Evolutionary conservation across 1,139 yeast species (phyloP).

Genomic region (Citeromyces hawaiiensis): DNA sequence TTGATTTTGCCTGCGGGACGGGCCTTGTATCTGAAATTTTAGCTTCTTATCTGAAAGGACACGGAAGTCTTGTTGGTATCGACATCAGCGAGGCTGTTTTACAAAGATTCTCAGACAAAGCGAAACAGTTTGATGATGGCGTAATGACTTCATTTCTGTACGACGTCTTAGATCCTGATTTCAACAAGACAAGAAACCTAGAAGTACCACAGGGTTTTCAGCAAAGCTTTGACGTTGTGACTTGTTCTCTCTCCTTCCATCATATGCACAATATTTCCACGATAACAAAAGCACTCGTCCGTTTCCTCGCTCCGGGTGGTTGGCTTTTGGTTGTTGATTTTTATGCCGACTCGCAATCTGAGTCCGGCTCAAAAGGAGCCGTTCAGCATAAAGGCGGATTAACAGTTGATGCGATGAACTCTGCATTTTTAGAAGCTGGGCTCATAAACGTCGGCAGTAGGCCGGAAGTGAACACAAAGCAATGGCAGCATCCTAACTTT

Average conservation of each 20-base stretch:
- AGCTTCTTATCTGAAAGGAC: constrained; percentile 17
- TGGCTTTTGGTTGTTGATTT: constrained; percentile 24
- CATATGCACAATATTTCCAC: constrained; percentile 22
- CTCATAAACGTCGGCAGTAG: too few species aligned
- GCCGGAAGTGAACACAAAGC: too few species aligned
- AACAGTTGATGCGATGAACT: too few species aligned
- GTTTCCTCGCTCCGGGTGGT: constrained; percentile 23
- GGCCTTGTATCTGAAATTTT: constrained; percentile 22
- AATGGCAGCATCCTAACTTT: too few species aligned
- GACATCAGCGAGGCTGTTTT: constrained; percentile 23
- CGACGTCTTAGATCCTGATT: constrained; percentile 20
- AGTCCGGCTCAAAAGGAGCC: too few species aligned
- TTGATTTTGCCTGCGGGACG: constrained; percentile 35
- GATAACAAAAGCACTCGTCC: constrained; percentile 20
- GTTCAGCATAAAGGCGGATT: too few species aligned
- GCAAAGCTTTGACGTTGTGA: constrained; percentile 19
- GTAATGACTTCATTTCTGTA: constrained; percentile 10
- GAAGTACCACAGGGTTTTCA: constrained; percentile 12
- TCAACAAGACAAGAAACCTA: constrained; percentile 6
- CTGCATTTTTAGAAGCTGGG: too few species aligned
- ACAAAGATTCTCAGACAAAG: constrained; percentile 12
- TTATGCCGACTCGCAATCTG: constrained; percentile 7
- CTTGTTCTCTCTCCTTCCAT: constrained; percentile 27
- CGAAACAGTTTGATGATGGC: constrained; percentile 8
- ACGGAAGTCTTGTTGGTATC: constrained; percentile 18